A percentile compares a stretch with the other conserved stretches of the same genome.
These are phyloP conservation scores for Candida takata DNA, from an alignment of 805 yeast species.

Conservation along the genomic window DNA sequence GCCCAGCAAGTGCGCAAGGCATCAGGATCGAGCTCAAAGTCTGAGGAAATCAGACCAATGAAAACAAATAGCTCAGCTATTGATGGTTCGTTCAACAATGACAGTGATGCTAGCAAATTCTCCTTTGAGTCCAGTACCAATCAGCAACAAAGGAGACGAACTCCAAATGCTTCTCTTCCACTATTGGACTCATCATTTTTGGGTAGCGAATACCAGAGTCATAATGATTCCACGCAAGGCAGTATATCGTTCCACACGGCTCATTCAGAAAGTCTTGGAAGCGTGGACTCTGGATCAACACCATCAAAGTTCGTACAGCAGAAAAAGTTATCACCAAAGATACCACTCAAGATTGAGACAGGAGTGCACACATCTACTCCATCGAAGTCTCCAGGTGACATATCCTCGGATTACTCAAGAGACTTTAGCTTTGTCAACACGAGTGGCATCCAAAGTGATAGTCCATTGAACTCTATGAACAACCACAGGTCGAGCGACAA, in stretches of 20 bases:
- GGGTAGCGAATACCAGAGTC: background rate
- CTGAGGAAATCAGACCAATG: constrained; percentile 5
- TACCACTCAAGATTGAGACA: constrained; percentile 11
- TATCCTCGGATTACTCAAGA: constrained; percentile 5
- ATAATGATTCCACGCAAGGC: constrained; percentile 4
- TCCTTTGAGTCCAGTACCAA: constrained; percentile 9
- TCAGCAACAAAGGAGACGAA: background rate
- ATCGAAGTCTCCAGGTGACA: constrained; percentile 1
- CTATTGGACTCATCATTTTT: background rate
- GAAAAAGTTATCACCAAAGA: constrained; percentile 9
- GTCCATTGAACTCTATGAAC: constrained; percentile 7
- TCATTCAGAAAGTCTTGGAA: constrained; percentile 7
- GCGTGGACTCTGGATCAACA: constrained; percentile 16
- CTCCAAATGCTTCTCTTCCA: background rate
- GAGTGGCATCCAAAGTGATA: constrained; percentile 8
- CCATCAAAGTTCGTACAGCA: constrained; percentile 11
- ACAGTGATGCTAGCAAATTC: constrained; percentile 14
- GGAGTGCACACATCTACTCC: constrained; percentile 13
- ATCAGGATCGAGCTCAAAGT: constrained; percentile 10
- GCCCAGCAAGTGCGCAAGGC: constrained; percentile 11
- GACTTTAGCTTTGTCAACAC: constrained; percentile 24
- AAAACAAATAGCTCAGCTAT: background rate
- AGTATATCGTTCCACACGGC: constrained; percentile 19
- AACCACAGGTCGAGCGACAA: constrained; percentile 1
- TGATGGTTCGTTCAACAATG: constrained; percentile 7